A percentile compares a stretch with the other conserved stretches of the same genome.
These are phyloP conservation scores for Chlorella sorokiniana DNA, from an alignment of 139 green algal species.

Conservation along the genomic window DNA sequence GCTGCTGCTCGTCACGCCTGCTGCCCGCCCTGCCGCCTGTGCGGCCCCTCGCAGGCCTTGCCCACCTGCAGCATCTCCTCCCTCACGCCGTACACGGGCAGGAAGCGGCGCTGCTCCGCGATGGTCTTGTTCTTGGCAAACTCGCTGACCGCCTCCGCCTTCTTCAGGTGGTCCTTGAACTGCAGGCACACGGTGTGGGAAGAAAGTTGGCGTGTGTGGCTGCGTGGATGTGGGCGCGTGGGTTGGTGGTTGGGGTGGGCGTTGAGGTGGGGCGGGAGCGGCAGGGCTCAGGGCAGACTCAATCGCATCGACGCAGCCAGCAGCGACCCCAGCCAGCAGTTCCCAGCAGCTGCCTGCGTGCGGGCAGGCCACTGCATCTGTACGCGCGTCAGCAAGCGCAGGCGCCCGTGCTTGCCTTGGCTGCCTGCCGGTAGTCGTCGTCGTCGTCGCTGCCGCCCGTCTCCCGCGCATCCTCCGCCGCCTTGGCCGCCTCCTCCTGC, in stretches of 20 bases:
- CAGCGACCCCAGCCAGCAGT: too few relatives aligned
- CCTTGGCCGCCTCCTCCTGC: constrained; percentile 63
- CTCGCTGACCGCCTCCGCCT: constrained; percentile 77
- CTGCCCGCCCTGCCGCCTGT: background rate
- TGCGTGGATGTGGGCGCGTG: background rate
- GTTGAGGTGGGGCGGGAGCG: too few relatives aligned
- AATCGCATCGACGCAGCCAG: too few relatives aligned
- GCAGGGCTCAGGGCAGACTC: background rate
- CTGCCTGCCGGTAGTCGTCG: constrained; percentile 51
- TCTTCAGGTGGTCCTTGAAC: constrained; percentile 90
- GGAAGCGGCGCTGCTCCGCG: constrained; percentile 83
- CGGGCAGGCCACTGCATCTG: background rate
- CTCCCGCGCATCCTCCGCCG: constrained; percentile 47
- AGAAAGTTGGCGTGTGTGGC: background rate
- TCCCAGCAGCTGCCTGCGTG: background rate
- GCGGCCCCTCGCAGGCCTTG: constrained; percentile 16
- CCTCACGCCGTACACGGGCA: constrained; percentile 87
- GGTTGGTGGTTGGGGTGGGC: background rate
- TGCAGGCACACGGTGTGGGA: constrained; percentile 34
- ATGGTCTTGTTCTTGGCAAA: constrained; percentile 93
- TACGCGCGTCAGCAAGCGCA: background rate
- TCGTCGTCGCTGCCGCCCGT: constrained; percentile 51
- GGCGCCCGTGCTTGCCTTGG: constrained; percentile 2
- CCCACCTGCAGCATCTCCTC: constrained; percentile 85
- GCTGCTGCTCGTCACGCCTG: too few relatives aligned